These are phyloP conservation scores for Collybia nuda DNA, from an alignment of 768 basidiomycete genomes.

Conservation along the genomic window DNA sequence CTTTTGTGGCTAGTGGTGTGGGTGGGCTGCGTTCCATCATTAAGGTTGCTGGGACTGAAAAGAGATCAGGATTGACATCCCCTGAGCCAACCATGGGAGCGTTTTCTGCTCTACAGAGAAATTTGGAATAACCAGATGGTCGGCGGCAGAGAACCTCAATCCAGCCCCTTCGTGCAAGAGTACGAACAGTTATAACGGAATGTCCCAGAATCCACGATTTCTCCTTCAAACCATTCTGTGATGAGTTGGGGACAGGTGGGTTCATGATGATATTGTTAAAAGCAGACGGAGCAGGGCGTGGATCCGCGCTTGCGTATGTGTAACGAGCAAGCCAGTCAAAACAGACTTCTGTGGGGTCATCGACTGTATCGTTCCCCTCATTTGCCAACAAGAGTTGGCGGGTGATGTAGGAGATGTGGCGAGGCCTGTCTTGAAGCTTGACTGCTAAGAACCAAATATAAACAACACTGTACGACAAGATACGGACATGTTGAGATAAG, in stretches of 20 bases:
- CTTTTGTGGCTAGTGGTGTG: conserved; percentile 1
- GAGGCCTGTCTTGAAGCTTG: conserved; percentile 76
- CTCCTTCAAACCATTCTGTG: conserved; percentile 47
- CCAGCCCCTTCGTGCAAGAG: conserved; percentile 79
- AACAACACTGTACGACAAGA: conserved; percentile 86
- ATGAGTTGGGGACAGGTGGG: conserved; percentile 30
- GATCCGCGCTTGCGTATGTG: conserved; percentile 92
- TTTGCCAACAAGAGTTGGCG: conserved; percentile 85
- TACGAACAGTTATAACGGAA: conserved; percentile 79
- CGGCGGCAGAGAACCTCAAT: conserved; percentile 81
- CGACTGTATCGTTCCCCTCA: conserved; percentile 68
- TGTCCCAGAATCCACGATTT: conserved; percentile 89
- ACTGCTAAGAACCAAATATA: conserved; percentile 95
- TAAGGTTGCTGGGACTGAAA: conserved; percentile 70
- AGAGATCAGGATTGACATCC: conserved; percentile 78
- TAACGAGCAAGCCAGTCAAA: conserved; percentile 98
- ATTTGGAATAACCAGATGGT: conserved; percentile 85
- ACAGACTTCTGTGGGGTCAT: conserved; percentile 92
- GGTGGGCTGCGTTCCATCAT: conserved; percentile 60
- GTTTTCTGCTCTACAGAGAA: conserved; percentile 87
- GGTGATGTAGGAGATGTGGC: conserved; percentile 83
- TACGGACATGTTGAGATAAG: conserved; percentile 86
- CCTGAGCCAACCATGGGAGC: conserved; percentile 83
- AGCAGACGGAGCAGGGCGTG: conserved; percentile 78
- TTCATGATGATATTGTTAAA: conserved; percentile 80